These are phyloP conservation scores for Ophiocordyceps camponoti-saundersi DNA, from an alignment of 2,329 filamentous ascomycete species.

Conservation along the genomic window DNA sequence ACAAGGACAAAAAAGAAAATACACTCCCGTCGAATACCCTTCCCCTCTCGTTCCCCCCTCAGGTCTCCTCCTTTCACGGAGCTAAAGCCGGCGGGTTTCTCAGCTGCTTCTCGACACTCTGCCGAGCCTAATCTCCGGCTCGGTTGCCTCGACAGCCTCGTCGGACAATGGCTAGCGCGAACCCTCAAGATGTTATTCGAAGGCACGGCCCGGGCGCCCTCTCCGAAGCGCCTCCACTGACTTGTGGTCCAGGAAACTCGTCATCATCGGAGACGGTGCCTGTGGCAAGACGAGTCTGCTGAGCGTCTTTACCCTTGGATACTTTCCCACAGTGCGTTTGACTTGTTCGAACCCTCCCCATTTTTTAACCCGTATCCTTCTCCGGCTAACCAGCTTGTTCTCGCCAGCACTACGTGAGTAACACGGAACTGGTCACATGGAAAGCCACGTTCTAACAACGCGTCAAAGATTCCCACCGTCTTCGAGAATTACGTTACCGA, in stretches of 20 bases:
- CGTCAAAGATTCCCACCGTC: slow-evolving; percentile 97
- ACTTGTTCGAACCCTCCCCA: neutral
- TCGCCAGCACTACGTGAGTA: slow-evolving; percentile 50
- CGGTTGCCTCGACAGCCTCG: slow-evolving; percentile 1
- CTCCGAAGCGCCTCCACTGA: slow-evolving; percentile 40
- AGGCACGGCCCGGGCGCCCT: slow-evolving; percentile 1
- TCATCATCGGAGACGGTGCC: slow-evolving; percentile 99
- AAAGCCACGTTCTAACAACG: slow-evolving; percentile 19
- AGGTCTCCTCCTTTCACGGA: no score
- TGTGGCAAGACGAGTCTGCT: slow-evolving; percentile 99
- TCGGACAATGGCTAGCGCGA: slow-evolving; percentile 25
- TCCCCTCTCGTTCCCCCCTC: no score
- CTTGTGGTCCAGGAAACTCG: slow-evolving; percentile 99
- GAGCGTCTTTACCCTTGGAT: slow-evolving; percentile 25
- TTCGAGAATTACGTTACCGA: slow-evolving; percentile 99
- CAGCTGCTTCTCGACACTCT: neutral
- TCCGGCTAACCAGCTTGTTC: slow-evolving; percentile 52
- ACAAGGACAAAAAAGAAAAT: no score
- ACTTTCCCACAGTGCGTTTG: neutral
- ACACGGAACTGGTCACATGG: neutral
- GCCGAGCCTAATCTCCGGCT: neutral
- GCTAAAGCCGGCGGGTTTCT: no score
- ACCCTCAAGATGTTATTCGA: slow-evolving; percentile 38
- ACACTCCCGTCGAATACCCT: no score
- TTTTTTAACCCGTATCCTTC: slow-evolving; percentile 23